A percentile compares a stretch with the other conserved stretches of the same genome.
Conservation (phyloP, 306 rosid genomes). For the Quercus parvula region DNA sequence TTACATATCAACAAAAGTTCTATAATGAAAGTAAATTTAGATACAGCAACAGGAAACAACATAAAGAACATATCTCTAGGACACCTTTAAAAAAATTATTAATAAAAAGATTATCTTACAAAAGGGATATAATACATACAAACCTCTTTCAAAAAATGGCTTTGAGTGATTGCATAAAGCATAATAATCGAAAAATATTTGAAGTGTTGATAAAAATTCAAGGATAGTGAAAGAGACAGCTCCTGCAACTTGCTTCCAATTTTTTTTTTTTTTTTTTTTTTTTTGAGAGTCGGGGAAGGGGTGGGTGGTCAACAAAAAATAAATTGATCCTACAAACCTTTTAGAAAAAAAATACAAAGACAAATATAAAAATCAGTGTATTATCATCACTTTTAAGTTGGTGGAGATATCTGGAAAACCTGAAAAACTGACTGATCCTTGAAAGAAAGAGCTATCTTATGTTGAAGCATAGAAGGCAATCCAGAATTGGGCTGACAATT, state of each 20-base stretch:
- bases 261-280: conserved; percentile 12
- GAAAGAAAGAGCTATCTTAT: conserved; percentile 40
- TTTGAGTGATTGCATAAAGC: conserved; percentile 38
- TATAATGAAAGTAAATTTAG: too few relatives aligned
- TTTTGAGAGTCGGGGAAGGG: neutral
- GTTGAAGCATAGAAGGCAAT: conserved; percentile 36
- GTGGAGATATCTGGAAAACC: conserved; percentile 39
- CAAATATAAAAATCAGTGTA: neutral
- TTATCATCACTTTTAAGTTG: conserved; percentile 40
- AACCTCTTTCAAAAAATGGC: conserved; percentile 40
- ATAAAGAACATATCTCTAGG: neutral
- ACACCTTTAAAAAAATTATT: neutral
- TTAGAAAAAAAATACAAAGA: too few relatives aligned
- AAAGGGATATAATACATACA: conserved; percentile 4
- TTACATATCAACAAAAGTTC: too few relatives aligned
- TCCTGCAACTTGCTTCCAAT: conserved; percentile 51
- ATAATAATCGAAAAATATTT: conserved; percentile 45
- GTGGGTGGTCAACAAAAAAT: too few relatives aligned
- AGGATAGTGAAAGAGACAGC: conserved; percentile 35
- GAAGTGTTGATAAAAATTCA: conserved; percentile 36
- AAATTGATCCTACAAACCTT: too few relatives aligned
- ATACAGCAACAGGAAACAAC: too few relatives aligned
- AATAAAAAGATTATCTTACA: neutral
- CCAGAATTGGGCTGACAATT: conserved; percentile 38
- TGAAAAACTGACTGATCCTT: conserved; percentile 36